These are phyloP conservation scores for Podospora comata DNA, from an alignment of 495 filamentous ascomycete genomes.

Conservation along the genomic window DNA sequence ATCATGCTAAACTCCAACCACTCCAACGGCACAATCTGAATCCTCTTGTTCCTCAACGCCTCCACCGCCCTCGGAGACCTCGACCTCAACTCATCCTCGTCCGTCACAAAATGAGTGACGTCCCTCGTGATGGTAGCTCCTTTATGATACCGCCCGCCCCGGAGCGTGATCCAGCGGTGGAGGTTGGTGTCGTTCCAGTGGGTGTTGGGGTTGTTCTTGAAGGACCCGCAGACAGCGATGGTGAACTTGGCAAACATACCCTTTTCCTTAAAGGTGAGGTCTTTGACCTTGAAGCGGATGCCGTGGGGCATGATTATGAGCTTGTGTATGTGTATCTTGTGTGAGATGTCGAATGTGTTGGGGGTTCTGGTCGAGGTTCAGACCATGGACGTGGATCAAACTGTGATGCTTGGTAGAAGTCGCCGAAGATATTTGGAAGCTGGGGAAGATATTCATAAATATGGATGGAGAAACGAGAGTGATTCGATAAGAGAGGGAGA, in stretches of 20 bases:
- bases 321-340: background rate
- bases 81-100: background rate
- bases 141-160: background rate
- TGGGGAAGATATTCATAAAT: too few species aligned
- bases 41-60: background rate
- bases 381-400: too few species aligned
- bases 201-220: background rate
- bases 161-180: slow-evolving; percentile 6
- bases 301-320: background rate
- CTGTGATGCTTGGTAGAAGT: too few species aligned
- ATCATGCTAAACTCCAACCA: slow-evolving; percentile 13
- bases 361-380: too few species aligned
- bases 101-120: slow-evolving; percentile 1
- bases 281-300: background rate
- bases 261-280: slow-evolving; percentile 5
- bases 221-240: background rate
- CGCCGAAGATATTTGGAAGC: too few species aligned
- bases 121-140: background rate
- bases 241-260: background rate
- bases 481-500: too few species aligned
- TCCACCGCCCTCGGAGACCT: background rate
- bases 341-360: too few species aligned
- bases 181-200: slow-evolving; percentile 11
- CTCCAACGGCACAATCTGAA: slow-evolving; percentile 4
- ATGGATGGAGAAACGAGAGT: too few species aligned